Base-by-base conservation (phyloP, 495 filamentous ascomycete genomes). In the Xylaria castorea region DNA sequence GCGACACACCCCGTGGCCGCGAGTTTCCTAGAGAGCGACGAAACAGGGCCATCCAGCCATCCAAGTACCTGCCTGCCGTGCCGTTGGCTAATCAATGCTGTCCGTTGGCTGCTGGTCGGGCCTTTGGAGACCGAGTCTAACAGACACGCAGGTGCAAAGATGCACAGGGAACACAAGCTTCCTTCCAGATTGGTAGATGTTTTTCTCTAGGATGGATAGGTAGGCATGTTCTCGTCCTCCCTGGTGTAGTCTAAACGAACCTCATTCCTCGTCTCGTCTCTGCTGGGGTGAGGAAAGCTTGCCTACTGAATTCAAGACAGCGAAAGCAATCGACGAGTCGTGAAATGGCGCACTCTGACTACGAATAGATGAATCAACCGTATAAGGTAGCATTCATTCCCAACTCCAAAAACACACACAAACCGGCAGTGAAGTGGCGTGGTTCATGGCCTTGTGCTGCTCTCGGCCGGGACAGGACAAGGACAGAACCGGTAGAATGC, bases 401-500 rank as follows among this genome's bases (percentile, higher is more conserved):
- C 50, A 55, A 8, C 66, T 27, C 50, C 27, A 38, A 68, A 48
- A 3, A 3, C 27, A 40, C 22, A 51, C 58, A 20, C 58, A 61
- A 61, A 40, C 14, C 58, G 58, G 58, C 38, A 63, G 38, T 27
- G 36, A 64, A 44, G 61, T 64, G 61, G 61, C 61, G 61, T 64
- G 61, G 61, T 64, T 25, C 44, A 30, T 25, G 61, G 53, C 58
- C 30, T 25, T 46, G 44, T 18, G 42, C 55, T 48, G 61, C 42
- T 62, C 46, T 57, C 55, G 30, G 50, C 67, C 36, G 18, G 27
- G 32, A 50, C 66, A 68, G 38, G 34, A n/a, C 34, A 62, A 46
- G 60, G 34, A 55, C 18, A 55, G 42, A 46, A 22, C 61, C 69
- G 69, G 69, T 30, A 71, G 48, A 71, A 71, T 71, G 60, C 36